Evolutionary conservation across 1,139 yeast genomes (phyloP).

Genomic region (Diutina mesorugosa): DNA sequence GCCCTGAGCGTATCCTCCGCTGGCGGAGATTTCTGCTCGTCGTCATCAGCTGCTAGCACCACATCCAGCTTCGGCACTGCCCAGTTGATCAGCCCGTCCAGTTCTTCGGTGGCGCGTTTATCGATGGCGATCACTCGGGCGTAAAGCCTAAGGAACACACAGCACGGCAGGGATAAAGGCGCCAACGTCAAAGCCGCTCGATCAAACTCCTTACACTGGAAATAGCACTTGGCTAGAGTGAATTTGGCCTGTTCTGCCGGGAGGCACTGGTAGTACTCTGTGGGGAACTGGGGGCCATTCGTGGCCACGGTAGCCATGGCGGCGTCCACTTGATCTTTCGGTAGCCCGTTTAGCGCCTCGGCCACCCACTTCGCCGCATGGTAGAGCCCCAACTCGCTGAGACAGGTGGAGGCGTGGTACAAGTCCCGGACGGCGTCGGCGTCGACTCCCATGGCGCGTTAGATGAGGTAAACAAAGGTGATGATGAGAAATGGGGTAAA

Average conservation of each 20-base stretch:
- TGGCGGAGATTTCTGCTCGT: constrained; percentile 6
- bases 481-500: neutral
- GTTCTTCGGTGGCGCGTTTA: constrained; percentile 57
- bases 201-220: constrained; percentile 78
- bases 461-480: neutral
- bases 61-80: constrained; percentile 4
- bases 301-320: constrained; percentile 8
- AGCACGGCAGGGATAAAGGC: constrained; percentile 39
- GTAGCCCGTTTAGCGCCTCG: constrained; percentile 52
- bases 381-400: constrained; percentile 36
- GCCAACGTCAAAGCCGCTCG: constrained; percentile 54
- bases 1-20: constrained; percentile 28
- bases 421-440: constrained; percentile 8
- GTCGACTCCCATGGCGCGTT: neutral
- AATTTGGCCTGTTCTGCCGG: constrained; percentile 24
- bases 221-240: constrained; percentile 58
- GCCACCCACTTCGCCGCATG: constrained; percentile 76
- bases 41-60: neutral
- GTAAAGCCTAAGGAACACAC: constrained; percentile 56
- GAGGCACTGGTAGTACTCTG: constrained; percentile 3
- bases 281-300: constrained; percentile 1
- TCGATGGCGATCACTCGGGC: constrained; percentile 64
- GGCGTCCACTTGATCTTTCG: constrained; percentile 5
- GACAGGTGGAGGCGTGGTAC: constrained; percentile 13
- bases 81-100: constrained; percentile 40